These are phyloP conservation scores for Mucor irregularis DNA, from an alignment of 371 early-diverging fungal genomes.

Conservation along the genomic window DNA sequence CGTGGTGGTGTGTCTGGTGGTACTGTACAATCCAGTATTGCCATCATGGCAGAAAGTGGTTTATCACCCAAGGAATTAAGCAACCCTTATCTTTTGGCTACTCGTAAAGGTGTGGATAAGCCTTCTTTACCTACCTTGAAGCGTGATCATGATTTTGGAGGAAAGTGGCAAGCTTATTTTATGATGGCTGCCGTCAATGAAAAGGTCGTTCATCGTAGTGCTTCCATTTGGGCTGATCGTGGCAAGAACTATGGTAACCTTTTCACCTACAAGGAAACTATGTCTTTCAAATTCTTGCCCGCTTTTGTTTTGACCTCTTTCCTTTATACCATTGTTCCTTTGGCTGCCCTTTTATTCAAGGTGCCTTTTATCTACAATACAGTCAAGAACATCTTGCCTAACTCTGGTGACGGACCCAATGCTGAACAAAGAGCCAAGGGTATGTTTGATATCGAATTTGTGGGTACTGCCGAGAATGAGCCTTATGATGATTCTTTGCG, in stretches of 20 bases:
- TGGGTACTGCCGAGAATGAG: slow-evolving; percentile 48
- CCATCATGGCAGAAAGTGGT: slow-evolving; percentile 19
- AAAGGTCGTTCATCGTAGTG: slow-evolving; percentile 57
- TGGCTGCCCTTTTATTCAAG: slow-evolving; percentile 31
- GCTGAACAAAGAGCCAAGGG: slow-evolving; percentile 46
- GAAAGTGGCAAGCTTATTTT: slow-evolving; percentile 63
- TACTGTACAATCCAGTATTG: slow-evolving; percentile 52
- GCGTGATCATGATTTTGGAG: slow-evolving; percentile 34
- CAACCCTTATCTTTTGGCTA: slow-evolving; percentile 44
- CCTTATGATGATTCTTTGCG: slow-evolving; percentile 47
- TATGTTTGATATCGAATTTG: slow-evolving; percentile 47
- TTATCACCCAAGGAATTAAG: slow-evolving; percentile 13
- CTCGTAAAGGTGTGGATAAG: slow-evolving; percentile 37
- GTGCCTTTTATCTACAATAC: slow-evolving; percentile 44
- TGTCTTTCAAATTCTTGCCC: slow-evolving; percentile 42
- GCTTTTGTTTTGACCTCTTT: slow-evolving; percentile 39
- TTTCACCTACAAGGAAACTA: slow-evolving; percentile 62
- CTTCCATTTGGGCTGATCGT: slow-evolving; percentile 45
- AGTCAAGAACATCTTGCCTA: slow-evolving; percentile 49
- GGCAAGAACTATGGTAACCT: slow-evolving; percentile 54
- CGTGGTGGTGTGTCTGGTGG: slow-evolving; percentile 64
- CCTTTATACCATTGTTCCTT: slow-evolving; percentile 36
- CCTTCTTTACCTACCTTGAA: slow-evolving; percentile 21
- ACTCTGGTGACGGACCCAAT: slow-evolving; percentile 64
- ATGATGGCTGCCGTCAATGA: slow-evolving; percentile 60